Percentiles rank a stretch among this genome's conserved stretches.
phyloP scores from a whole-genome alignment of 441 rosid species.

The Jatropha multifida region DNA sequence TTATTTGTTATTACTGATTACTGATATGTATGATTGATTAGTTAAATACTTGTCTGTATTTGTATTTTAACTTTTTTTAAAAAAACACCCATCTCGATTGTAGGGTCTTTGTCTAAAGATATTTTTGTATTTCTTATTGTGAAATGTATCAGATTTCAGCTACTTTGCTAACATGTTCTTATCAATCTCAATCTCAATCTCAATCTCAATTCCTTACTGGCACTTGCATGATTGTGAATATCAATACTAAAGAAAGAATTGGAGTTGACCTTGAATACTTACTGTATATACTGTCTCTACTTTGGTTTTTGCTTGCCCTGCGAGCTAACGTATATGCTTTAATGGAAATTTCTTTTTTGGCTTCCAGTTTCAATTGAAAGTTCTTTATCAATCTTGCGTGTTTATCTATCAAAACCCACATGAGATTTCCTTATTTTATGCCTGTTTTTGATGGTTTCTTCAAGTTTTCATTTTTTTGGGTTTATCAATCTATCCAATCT shows the following conservation, averaged over 20 bases:
- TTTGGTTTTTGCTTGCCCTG: background rate
- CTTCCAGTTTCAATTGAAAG: background rate
- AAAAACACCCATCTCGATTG: background rate
- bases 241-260: background rate
- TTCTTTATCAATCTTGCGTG: conserved; percentile 9
- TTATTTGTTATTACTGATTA: background rate
- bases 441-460: background rate
- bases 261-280: conserved; percentile 12
- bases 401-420: conserved; percentile 1
- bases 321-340: background rate
- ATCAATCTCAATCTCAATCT: background rate
- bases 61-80: background rate
- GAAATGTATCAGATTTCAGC: background rate
- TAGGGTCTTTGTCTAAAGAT: background rate
- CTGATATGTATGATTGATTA: background rate
- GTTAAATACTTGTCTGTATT: background rate
- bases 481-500: background rate
- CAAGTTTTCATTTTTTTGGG: background rate
- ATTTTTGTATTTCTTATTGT: background rate
- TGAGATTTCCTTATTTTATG: background rate
- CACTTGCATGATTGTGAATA: background rate
- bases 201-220: no score
- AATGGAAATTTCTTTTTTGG: background rate
- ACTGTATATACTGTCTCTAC: background rate
- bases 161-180: background rate